A percentile compares a stretch with the other conserved stretches of the same genome.
phyloP scores from a whole-genome alignment of 805 yeast species.

The Hanseniaspora nectarophila region DNA sequence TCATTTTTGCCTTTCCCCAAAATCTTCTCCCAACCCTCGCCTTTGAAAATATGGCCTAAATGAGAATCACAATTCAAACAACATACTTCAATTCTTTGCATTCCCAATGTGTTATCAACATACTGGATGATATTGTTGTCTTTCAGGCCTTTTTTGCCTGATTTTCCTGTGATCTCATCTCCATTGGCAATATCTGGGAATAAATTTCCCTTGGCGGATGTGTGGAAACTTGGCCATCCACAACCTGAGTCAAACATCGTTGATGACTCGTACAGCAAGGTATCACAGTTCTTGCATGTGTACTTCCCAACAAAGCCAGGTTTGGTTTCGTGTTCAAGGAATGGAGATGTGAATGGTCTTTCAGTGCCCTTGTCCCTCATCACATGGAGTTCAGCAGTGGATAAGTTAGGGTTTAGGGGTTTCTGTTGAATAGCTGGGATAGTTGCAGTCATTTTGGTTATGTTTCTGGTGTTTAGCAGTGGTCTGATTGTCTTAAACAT shows the following conservation, averaged over 20 bases:
- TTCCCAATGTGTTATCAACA: conserved; percentile 57
- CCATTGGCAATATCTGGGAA: conserved; percentile 30
- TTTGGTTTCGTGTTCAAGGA: conserved; percentile 15
- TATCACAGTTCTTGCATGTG: conserved; percentile 73
- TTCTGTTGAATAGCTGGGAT: conserved; percentile 3
- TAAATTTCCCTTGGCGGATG: conserved; percentile 39
- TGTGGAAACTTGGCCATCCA: conserved; percentile 97
- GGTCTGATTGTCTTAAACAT: not conserved
- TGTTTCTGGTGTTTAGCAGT: not conserved
- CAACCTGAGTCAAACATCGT: conserved; percentile 85
- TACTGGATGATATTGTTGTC: conserved; percentile 51
- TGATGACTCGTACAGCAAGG: conserved; percentile 64
- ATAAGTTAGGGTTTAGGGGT: conserved; percentile 48
- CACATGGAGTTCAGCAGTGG: conserved; percentile 68
- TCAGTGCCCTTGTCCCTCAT: conserved; percentile 52
- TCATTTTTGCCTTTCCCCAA: conserved; percentile 57
- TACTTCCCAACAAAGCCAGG: conserved; percentile 43
- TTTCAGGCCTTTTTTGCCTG: conserved; percentile 10
- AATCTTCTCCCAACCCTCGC: conserved; percentile 64
- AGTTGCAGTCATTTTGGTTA: not conserved
- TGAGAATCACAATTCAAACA: conserved; percentile 88
- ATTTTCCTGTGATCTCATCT: not conserved
- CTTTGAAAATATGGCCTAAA: conserved; percentile 86
- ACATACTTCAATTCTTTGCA: conserved; percentile 77
- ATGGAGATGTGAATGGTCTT: conserved; percentile 31